Percentiles rank a stretch among this genome's conserved stretches.
phyloP scores from a whole-genome alignment of 106 monocot genomes.

The Dioscorea zingiberensis region DNA sequence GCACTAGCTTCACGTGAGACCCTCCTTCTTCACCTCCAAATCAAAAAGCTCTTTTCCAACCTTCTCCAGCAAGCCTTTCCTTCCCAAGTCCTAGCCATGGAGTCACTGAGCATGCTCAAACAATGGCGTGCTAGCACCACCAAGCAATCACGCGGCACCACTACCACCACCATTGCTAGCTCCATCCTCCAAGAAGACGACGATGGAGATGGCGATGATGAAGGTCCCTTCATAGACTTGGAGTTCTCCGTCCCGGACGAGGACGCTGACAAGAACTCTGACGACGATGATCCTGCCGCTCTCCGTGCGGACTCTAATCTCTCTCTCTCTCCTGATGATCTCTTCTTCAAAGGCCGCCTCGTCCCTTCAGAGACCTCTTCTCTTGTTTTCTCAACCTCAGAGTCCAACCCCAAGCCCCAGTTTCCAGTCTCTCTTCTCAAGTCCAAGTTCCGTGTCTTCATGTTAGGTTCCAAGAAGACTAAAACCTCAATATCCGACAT shows the following conservation, averaged over 20 bases:
- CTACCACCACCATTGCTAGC: slow-evolving; percentile 7
- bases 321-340: too few relatives aligned
- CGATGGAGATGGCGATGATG: slow-evolving; percentile 22
- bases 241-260: slow-evolving; percentile 40
- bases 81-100: neutral
- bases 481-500: slow-evolving; percentile 1
- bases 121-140: slow-evolving; percentile 19
- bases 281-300: neutral
- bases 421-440: slow-evolving; percentile 22
- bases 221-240: slow-evolving; percentile 51
- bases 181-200: slow-evolving; percentile 11
- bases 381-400: neutral
- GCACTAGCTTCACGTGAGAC: too few relatives aligned
- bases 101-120: slow-evolving; percentile 29
- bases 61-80: too few relatives aligned
- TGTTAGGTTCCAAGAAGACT: slow-evolving; percentile 20
- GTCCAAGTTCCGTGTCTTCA: slow-evolving; percentile 34
- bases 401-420: slow-evolving; percentile 14
- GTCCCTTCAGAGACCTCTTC: slow-evolving; percentile 10
- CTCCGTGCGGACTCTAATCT: slow-evolving; percentile 5
- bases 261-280: neutral
- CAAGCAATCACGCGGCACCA: too few relatives aligned
- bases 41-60: too few relatives aligned
- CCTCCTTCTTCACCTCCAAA: too few relatives aligned
- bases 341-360: slow-evolving; percentile 22